Evolutionary conservation across 2,329 filamentous ascomycete genomes (phyloP), one percentile per base, ranked within the genome.

Genomic region (Intubia oerlemansii): DNA sequence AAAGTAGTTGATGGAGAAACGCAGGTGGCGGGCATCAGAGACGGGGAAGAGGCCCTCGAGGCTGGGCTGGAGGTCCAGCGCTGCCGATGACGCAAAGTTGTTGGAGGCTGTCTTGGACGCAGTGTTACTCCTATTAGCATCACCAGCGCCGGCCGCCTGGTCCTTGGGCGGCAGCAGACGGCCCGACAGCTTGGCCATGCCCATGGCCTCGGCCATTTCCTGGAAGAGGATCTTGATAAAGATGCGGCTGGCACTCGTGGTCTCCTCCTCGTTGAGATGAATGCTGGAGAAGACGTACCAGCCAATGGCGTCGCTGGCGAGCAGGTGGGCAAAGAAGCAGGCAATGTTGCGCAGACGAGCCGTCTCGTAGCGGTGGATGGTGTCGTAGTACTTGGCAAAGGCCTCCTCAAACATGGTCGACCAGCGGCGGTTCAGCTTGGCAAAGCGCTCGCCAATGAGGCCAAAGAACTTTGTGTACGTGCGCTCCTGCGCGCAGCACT

Each of bases 1-100:
- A 50, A 98, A 95, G 61, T 93, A 98, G 53, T 98, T 98, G 70
- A 98, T 92, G 28, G 84, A 80, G 59, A 98, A 98, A 30, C 85
- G 72, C 22, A 84, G 82, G 51, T 93, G 88, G 45, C 79, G 73
- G 43, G 82, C 80, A 47, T 95, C 84, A n/a, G 8, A 8, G 19
- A 21, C 19, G 1, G 88, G 88, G 59, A 98, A 95, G 24, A 98
- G 56, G 17, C 85, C 85, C 22, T 74, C 68, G 34, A 93, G 68
- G 46, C 67, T 77, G 28, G 81, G 69, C 35, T 74, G 71, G 22
- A 95, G 58, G 13, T 27, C 31, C n/a, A n/a, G n/a, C n/a, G n/a
- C n/a, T n/a, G n/a, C n/a, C n/a, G n/a, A n/a, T n/a, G n/a, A n/a
- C n/a, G n/a, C n/a, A n/a, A n/a, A n/a, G n/a, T n/a, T n/a, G n/a